These are phyloP conservation scores for Globisporangium viniferum DNA, from an alignment of 352 stramenopile genomes.

Conservation along the genomic window DNA sequence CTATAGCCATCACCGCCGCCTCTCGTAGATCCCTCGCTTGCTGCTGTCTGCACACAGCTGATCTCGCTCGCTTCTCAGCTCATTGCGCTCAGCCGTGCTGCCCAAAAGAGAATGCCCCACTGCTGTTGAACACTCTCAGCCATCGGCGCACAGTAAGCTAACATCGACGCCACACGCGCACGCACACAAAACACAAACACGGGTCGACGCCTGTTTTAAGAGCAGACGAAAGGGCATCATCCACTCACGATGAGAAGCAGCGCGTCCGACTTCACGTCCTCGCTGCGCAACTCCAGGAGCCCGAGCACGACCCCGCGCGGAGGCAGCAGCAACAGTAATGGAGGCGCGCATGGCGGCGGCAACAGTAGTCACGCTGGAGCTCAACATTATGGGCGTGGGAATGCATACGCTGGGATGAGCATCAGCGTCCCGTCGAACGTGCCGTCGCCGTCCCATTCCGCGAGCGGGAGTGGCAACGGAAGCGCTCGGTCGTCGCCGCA, in stretches of 20 bases:
- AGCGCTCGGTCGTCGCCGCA: slow-evolving; percentile 39
- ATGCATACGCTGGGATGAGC: slow-evolving; percentile 33
- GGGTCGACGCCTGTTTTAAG: background rate
- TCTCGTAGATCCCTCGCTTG: too few relatives aligned
- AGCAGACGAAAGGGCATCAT: background rate
- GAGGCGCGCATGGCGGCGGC: background rate
- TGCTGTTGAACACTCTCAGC: too few relatives aligned
- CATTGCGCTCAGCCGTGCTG: too few relatives aligned
- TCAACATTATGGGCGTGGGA: slow-evolving; percentile 5
- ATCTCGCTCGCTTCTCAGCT: too few relatives aligned
- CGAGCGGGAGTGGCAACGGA: slow-evolving; percentile 19
- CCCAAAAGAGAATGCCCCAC: too few relatives aligned
- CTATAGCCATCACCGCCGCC: too few relatives aligned
- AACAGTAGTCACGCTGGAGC: background rate
- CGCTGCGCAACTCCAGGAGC: slow-evolving; percentile 27
- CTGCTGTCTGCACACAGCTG: too few relatives aligned
- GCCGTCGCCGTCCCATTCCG: slow-evolving; percentile 31
- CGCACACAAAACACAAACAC: too few relatives aligned
- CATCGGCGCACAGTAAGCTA: too few relatives aligned
- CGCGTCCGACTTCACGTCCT: slow-evolving; percentile 30
- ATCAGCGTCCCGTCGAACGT: slow-evolving; percentile 39
- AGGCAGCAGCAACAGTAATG: background rate
- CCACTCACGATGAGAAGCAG: slow-evolving; percentile 12
- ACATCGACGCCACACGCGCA: too few relatives aligned
- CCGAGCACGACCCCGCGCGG: slow-evolving; percentile 20